Percentiles rank a stretch among this genome's conserved stretches.
phyloP scores from a whole-genome alignment of 805 yeast species.

The Candida ponderosae region DNA sequence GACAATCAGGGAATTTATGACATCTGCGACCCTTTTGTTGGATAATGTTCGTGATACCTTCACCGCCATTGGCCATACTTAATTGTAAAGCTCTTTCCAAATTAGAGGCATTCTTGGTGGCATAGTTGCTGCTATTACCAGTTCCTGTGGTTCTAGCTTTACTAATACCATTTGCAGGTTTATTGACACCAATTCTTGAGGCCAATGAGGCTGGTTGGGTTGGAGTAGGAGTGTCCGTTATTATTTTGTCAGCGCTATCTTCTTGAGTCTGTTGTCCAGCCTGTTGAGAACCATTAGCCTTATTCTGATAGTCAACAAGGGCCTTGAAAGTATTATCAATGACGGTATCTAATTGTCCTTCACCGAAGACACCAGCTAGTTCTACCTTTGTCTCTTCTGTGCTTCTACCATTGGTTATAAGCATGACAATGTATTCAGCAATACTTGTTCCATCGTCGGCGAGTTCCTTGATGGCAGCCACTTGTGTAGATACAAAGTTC shows the following conservation, averaged over 20 bases:
- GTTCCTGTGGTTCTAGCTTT: constrained; percentile 12
- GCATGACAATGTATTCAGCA: constrained; percentile 66
- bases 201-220: constrained; percentile 2
- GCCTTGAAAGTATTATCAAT: constrained; percentile 52
- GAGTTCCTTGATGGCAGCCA: constrained; percentile 31
- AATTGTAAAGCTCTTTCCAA: constrained; percentile 31
- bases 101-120: constrained; percentile 21
- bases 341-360: constrained; percentile 49
- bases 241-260: constrained; percentile 9
- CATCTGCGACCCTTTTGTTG: constrained; percentile 55
- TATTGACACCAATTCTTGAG: constrained; percentile 5
- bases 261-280: constrained; percentile 11
- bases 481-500: constrained; percentile 31
- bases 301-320: constrained; percentile 26
- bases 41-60: constrained; percentile 24
- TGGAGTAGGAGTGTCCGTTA: constrained; percentile 1
- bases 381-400: constrained; percentile 55
- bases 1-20: constrained; percentile 63
- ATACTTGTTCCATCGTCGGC: constrained; percentile 50
- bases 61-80: constrained; percentile 22
- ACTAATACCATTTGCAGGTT: constrained; percentile 13
- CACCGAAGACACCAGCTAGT: constrained; percentile 52
- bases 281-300: constrained; percentile 11
- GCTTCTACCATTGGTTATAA: constrained; percentile 61
- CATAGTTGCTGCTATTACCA: constrained; percentile 13